These are phyloP conservation scores for Neurospora discreta DNA, from an alignment of 495 filamentous ascomycete species.

Conservation along the genomic window DNA sequence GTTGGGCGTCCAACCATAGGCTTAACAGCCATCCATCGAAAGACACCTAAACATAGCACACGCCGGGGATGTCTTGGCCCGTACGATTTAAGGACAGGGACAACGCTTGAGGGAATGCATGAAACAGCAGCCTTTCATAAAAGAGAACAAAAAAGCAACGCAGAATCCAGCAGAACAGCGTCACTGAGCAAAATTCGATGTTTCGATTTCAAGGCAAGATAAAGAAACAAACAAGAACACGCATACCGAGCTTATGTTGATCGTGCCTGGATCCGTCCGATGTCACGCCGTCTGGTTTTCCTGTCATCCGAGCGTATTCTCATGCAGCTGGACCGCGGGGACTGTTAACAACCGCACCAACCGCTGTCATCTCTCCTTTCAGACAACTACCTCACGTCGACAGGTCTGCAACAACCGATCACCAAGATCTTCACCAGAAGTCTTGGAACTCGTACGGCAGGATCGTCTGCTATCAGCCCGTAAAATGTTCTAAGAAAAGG, in stretches of 20 bases:
- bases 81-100: background rate
- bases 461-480: background rate
- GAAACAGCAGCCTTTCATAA: background rate
- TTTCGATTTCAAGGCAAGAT: background rate
- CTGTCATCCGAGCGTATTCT: background rate
- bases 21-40: background rate
- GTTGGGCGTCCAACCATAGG: background rate
- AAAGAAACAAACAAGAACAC: background rate
- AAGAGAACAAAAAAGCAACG: background rate
- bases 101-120: background rate
- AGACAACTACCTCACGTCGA: background rate
- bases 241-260: background rate
- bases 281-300: background rate
- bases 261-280: background rate
- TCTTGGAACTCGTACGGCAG: background rate
- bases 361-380: background rate
- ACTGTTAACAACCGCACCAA: background rate
- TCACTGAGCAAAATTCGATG: background rate
- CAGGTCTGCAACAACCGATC: background rate
- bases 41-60: background rate
- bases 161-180: background rate
- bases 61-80: background rate
- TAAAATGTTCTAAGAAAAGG: background rate
- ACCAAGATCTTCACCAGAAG: background rate
- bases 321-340: background rate